Evolutionary conservation across 2,329 filamentous ascomycete species (phyloP).

Genomic region (Emergomyces pasteurianus): DNA sequence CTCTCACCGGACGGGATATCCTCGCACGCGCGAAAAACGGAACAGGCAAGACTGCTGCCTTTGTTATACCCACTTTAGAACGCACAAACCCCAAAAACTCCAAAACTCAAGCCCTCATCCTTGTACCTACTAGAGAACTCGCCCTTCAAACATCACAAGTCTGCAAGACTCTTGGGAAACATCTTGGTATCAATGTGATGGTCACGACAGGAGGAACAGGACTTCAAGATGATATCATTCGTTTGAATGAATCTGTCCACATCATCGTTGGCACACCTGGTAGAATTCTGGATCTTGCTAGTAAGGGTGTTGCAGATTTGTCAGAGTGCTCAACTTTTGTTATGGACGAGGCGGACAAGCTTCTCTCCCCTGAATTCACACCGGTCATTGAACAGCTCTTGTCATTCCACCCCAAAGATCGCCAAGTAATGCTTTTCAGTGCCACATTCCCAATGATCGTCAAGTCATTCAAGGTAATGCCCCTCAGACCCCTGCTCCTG

Average conservation of each 20-base stretch:
- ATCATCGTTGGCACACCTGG: conserved; percentile 96
- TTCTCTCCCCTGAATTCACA: conserved; percentile 92
- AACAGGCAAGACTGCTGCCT: conserved; percentile 95
- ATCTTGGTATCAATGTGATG: conserved; percentile 97
- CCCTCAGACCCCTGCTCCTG: neutral
- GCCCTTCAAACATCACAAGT: conserved; percentile 98
- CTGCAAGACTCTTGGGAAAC: conserved; percentile 96
- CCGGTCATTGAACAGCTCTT: conserved; percentile 94
- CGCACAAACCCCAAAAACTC: conserved; percentile 92
- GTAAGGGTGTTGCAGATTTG: conserved; percentile 91
- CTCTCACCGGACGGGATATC: conserved; percentile 87
- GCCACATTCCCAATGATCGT: conserved; percentile 96
- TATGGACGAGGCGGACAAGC: conserved; percentile 99
- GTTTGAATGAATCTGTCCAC: conserved; percentile 86
- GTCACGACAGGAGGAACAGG: conserved; percentile 95
- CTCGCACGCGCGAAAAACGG: conserved; percentile 96
- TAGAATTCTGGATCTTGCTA: conserved; percentile 87
- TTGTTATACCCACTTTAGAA: conserved; percentile 89
- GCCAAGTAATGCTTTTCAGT: conserved; percentile 98
- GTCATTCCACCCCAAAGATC: conserved; percentile 89
- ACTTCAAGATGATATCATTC: conserved; percentile 91
- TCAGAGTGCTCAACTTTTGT: conserved; percentile 96
- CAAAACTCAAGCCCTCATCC: conserved; percentile 91
- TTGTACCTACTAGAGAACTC: conserved; percentile 92
- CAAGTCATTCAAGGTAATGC: conserved; percentile 67